Conservation (phyloP, 306 rosid species). For the Cotoneaster glaucophyllus region DNA sequence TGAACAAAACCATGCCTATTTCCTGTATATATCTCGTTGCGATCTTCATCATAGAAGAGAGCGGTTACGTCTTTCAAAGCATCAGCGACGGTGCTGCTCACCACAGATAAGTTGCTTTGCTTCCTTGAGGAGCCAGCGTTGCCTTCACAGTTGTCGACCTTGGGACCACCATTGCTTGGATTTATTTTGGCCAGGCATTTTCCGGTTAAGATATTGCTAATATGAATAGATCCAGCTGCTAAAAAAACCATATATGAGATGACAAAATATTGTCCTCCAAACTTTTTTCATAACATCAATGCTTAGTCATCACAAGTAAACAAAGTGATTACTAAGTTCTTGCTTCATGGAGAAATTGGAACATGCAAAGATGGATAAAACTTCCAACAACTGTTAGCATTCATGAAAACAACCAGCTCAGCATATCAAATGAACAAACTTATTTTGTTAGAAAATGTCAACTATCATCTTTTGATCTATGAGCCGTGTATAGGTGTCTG, state of each 20-base stretch:
- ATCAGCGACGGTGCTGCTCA: constrained; percentile 56
- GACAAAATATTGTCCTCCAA: not conserved
- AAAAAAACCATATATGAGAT: constrained; percentile 13
- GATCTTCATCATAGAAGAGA: constrained; percentile 70
- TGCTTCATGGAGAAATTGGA: not conserved
- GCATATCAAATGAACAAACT: not conserved
- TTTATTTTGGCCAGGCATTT: constrained; percentile 68
- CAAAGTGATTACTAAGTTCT: not conserved
- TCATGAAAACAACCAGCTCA: too few species aligned
- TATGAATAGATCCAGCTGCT: constrained; percentile 70
- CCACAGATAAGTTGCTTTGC: constrained; percentile 22
- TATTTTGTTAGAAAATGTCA: not conserved
- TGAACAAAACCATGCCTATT: constrained; percentile 70
- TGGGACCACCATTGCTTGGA: constrained; percentile 32
- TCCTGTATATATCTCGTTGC: constrained; percentile 78
- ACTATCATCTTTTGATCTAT: not conserved
- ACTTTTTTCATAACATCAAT: too few species aligned
- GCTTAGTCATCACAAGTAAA: too few species aligned
- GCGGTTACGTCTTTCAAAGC: constrained; percentile 83
- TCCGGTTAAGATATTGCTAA: constrained; percentile 78
- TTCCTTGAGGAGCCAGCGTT: constrained; percentile 38
- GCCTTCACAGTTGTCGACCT: constrained; percentile 25
- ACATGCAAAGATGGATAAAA: not conserved
- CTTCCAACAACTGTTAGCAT: too few species aligned
- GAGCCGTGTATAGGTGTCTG: too few species aligned